These are phyloP conservation scores for Candida ovalis DNA, from an alignment of 805 yeast species.

Conservation along the genomic window DNA sequence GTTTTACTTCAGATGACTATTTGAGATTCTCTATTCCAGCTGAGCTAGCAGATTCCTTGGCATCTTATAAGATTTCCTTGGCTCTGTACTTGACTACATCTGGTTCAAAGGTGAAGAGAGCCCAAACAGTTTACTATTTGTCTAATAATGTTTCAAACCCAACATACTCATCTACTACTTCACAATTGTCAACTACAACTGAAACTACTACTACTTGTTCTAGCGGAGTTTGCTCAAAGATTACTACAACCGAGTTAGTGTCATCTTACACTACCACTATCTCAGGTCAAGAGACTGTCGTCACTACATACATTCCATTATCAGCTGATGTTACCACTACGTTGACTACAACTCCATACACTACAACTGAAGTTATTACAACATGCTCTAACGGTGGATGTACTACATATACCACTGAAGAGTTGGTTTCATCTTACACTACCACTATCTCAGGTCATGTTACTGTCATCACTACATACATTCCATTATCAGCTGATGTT, in stretches of 20 bases:
- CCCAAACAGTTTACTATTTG: constrained; percentile 9
- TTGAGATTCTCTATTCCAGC: constrained; percentile 9
- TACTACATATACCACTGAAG: constrained; percentile 10
- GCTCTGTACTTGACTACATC: constrained; percentile 10
- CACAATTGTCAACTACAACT: constrained; percentile 1
- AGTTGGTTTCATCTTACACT: constrained; percentile 23
- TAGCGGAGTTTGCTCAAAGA: constrained; percentile 10
- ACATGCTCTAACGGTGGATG: constrained; percentile 20
- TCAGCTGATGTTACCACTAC: constrained; percentile 8
- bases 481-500: constrained; percentile 10
- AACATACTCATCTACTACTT: background rate
- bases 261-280: constrained; percentile 22
- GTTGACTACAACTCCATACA: constrained; percentile 5
- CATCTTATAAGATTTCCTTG: constrained; percentile 1
- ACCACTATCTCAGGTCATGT: constrained; percentile 19
- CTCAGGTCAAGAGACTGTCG: constrained; percentile 16
- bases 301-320: constrained; percentile 19
- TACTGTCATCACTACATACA: constrained; percentile 21
- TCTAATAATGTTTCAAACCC: constrained; percentile 8
- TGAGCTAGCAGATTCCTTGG: constrained; percentile 15
- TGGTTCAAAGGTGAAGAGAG: constrained; percentile 13
- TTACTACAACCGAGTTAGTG: constrained; percentile 16
- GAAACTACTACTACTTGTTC: constrained; percentile 1
- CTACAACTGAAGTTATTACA: constrained; percentile 15
- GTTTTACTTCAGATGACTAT: constrained; percentile 13